phyloP scores from a whole-genome alignment of 2,329 filamentous ascomycete genomes.

The Hypoxylon sp. region DNA sequence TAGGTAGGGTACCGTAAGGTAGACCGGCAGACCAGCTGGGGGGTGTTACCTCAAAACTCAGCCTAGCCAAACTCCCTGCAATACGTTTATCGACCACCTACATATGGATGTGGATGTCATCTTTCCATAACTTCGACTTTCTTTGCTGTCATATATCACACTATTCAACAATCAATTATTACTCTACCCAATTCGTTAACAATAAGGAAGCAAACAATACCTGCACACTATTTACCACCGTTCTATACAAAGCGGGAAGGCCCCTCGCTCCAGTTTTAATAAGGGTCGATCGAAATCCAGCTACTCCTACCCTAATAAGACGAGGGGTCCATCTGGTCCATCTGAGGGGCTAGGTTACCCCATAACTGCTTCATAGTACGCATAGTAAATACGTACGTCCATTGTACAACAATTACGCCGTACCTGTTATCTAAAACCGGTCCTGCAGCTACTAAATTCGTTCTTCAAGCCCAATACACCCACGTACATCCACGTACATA shows the following conservation, averaged over 20 bases:
- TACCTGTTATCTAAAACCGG: conserved; percentile 16
- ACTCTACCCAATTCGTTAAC: neutral
- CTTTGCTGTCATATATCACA: conserved; percentile 1
- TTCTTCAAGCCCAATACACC: conserved; percentile 18
- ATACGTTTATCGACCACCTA: conserved; percentile 9
- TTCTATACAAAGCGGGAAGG: conserved; percentile 9
- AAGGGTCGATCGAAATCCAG: conserved; percentile 44
- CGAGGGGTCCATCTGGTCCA: conserved; percentile 31
- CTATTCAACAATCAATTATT: neutral
- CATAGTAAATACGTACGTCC: conserved; percentile 6
- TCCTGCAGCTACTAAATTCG: conserved; percentile 5
- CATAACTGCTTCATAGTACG: conserved; percentile 5
- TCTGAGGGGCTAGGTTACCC: conserved; percentile 22
- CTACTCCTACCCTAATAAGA: conserved; percentile 33
- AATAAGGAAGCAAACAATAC: conserved; percentile 3
- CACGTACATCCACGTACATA: conserved; percentile 1
- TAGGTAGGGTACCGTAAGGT: conserved; percentile 11
- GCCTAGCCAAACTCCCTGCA: conserved; percentile 27
- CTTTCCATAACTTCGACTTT: neutral
- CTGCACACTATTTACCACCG: neutral
- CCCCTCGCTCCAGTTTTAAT: conserved; percentile 25
- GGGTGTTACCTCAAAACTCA: conserved; percentile 37
- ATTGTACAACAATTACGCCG: conserved; percentile 11
- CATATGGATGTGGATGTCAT: conserved; percentile 11
- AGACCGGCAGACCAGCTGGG: conserved; percentile 7